Evolutionary conservation across 1,139 yeast species (phyloP).

Genomic region (Sugiyamaella sp.): DNA sequence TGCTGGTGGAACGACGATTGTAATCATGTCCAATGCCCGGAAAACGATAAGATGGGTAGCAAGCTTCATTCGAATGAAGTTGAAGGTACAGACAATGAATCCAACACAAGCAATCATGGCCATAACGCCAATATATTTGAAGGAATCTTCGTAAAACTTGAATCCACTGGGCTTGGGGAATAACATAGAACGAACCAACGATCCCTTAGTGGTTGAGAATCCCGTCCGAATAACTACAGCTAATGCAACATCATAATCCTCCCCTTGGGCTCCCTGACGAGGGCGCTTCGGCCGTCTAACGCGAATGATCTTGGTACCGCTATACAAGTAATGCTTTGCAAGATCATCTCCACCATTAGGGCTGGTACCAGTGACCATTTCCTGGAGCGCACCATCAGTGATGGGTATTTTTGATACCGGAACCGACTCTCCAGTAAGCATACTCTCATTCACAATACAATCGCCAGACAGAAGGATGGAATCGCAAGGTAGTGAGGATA

Average conservation of each 20-base stretch:
- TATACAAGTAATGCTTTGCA: constrained; percentile 75
- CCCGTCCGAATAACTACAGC: constrained; percentile 92
- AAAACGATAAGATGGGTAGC: constrained; percentile 70
- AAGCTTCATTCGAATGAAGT: constrained; percentile 76
- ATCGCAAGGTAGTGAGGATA: constrained; percentile 81
- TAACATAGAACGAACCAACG: constrained; percentile 89
- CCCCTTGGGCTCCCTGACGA: constrained; percentile 51
- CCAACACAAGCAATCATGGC: constrained; percentile 82
- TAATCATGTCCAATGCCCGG: constrained; percentile 89
- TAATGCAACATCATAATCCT: constrained; percentile 60
- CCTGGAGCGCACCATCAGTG: constrained; percentile 58
- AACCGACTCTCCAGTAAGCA: constrained; percentile 97
- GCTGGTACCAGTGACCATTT: constrained; percentile 51
- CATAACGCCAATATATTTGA: constrained; percentile 95
- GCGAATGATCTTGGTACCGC: constrained; percentile 86
- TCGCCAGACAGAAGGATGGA: constrained; percentile 86
- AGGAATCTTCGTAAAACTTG: constrained; percentile 91
- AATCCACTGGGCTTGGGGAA: constrained; percentile 95
- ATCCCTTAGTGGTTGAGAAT: constrained; percentile 94
- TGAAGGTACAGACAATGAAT: constrained; percentile 77
- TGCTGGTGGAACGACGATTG: constrained; percentile 98
- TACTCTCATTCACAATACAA: constrained; percentile 90
- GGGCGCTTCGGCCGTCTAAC: constrained; percentile 61
- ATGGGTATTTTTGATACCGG: constrained; percentile 86
- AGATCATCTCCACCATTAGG: constrained; percentile 59